phyloP scores from a whole-genome alignment of 306 rosid genomes.

The Quercus engelmannii region DNA sequence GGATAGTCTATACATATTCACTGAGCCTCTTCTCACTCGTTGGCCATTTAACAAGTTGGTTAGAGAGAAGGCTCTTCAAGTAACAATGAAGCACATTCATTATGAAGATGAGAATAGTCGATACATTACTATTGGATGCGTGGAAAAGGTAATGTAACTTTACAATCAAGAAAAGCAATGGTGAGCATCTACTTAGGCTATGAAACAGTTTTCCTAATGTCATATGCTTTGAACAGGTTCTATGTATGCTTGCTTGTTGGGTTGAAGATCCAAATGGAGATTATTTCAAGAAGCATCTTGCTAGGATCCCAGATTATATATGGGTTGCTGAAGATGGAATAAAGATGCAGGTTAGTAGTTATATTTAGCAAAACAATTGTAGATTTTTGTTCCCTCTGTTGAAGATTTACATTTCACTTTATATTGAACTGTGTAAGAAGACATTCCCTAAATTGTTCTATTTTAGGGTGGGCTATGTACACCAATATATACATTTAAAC shows the following conservation, averaged over 20 bases:
- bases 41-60: conserved; percentile 67
- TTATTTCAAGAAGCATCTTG: conserved; percentile 65
- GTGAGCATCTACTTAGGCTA: not conserved
- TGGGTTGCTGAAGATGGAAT: conserved; percentile 86
- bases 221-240: conserved; percentile 24
- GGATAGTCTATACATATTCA: conserved; percentile 57
- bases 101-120: conserved; percentile 74
- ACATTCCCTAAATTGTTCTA: not conserved
- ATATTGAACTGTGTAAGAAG: not conserved
- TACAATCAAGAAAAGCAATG: not conserved
- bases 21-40: conserved; percentile 61
- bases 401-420: not conserved
- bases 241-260: conserved; percentile 81
- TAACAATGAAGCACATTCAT: conserved; percentile 69
- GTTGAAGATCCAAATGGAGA: conserved; percentile 73
- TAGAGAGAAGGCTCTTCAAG: conserved; percentile 55
- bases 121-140: conserved; percentile 57
- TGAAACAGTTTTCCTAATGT: not conserved
- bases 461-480: not conserved
- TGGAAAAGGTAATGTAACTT: conserved; percentile 45
- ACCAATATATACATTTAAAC: not conserved
- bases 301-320: conserved; percentile 60
- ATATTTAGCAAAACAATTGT: not conserved
- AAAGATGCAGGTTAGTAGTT: conserved; percentile 50
- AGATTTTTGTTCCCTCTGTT: not conserved